Conservation (phyloP, 352 stramenopile genomes). For the Peronospora destructor region DNA sequence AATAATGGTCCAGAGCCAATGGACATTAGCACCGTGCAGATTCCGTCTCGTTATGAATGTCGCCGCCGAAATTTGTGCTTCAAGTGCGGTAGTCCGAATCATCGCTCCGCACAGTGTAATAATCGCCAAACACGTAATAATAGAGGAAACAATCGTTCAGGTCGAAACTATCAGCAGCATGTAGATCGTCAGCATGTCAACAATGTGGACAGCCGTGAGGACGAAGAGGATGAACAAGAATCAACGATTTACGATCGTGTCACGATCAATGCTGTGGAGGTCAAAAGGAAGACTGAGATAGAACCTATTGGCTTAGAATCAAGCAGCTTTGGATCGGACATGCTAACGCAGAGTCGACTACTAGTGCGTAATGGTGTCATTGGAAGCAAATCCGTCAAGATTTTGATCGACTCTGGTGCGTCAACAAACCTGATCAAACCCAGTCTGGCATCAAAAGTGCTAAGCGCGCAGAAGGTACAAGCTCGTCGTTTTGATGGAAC, state of each 20-base stretch:
- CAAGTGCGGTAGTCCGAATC: slow-evolving; percentile 6
- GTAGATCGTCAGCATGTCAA: slow-evolving; percentile 1
- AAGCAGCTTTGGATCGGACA: not conserved
- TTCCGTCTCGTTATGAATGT: slow-evolving; percentile 8
- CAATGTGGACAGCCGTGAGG: not conserved
- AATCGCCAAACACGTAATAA: slow-evolving; percentile 1
- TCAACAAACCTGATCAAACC: slow-evolving; percentile 2
- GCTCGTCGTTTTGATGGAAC: slow-evolving; percentile 6
- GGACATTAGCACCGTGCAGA: slow-evolving; percentile 11
- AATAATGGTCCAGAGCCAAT: slow-evolving; percentile 10
- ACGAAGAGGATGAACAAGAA: not conserved
- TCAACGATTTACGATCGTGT: not conserved
- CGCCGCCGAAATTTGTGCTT: slow-evolving; percentile 15
- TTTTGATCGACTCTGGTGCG: not conserved
- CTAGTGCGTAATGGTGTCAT: not conserved
- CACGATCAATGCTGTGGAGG: not conserved
- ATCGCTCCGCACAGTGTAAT: slow-evolving; percentile 5
- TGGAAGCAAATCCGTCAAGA: too few relatives aligned
- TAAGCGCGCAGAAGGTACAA: not conserved
- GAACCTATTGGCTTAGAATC: not conserved
- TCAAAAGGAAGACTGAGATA: not conserved
- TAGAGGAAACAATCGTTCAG: slow-evolving; percentile 2
- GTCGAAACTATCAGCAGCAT: not conserved
- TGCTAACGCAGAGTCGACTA: not conserved
- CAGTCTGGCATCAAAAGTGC: not conserved